Percentiles rank a stretch among this genome's conserved stretches.
Evolutionary conservation across 164 flowering plant genomes (phyloP).

Genomic region (Annona squamosa): DNA sequence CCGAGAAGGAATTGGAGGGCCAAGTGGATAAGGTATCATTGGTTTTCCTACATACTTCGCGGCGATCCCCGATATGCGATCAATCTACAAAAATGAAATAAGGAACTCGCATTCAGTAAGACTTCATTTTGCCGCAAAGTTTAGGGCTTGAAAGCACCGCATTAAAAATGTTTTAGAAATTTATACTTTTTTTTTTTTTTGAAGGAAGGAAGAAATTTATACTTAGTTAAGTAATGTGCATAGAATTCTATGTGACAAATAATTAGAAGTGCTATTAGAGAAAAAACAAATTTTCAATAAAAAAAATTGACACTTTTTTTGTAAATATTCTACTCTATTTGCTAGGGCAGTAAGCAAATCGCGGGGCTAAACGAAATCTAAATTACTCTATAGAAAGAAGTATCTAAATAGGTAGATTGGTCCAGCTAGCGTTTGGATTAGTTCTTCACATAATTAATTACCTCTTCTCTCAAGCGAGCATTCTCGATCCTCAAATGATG

Average conservation of each 20-base stretch:
- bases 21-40: constrained; percentile 32
- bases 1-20: constrained; percentile 38
- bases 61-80: constrained; percentile 76
- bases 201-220: too few species aligned
- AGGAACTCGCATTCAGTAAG: neutral
- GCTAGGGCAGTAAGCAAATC: neutral
- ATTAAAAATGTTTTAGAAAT: too few species aligned
- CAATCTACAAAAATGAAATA: constrained; percentile 41
- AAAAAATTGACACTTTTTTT: neutral
- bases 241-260: too few species aligned
- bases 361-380: too few species aligned
- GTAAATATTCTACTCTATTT: neutral
- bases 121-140: too few species aligned
- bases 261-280: too few species aligned
- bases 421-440: neutral
- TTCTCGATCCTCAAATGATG: constrained; percentile 73
- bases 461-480: constrained; percentile 81
- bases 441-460: constrained; percentile 2
- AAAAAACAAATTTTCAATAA: too few species aligned
- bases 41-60: constrained; percentile 88
- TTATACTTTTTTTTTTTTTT: too few species aligned
- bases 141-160: too few species aligned
- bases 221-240: too few species aligned
- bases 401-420: too few species aligned
- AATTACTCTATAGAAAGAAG: too few species aligned